Conservation (phyloP, 768 basidiomycete genomes). For the Lanmaoa pseudosensibilis region DNA sequence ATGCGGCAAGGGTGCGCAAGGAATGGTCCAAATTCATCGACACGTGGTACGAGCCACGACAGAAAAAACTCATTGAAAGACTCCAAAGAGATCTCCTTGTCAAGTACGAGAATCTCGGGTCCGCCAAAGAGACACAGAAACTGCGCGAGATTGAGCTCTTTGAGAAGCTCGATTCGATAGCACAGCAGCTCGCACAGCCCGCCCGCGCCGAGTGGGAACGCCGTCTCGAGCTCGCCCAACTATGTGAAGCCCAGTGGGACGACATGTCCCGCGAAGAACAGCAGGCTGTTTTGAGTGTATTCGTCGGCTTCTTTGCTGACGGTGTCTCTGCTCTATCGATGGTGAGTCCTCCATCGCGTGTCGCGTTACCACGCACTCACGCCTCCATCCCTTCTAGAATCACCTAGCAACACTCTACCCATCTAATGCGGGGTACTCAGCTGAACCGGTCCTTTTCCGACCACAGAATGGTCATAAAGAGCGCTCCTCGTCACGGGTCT, state of each 20-base stretch:
- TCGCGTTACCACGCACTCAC: conserved; percentile 6
- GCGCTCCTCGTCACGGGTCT: too few species aligned
- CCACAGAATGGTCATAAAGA: too few species aligned
- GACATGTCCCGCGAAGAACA: conserved; percentile 35
- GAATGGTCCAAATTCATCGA: conserved; percentile 31
- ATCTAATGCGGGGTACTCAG: conserved; percentile 22
- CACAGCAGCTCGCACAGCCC: conserved; percentile 27
- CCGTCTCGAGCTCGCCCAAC: conserved; percentile 30
- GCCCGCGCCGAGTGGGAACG: conserved; percentile 35
- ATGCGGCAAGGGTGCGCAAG: conserved; percentile 29
- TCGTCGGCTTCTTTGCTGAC: conserved; percentile 30
- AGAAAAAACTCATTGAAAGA: conserved; percentile 30
- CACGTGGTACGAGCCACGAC: conserved; percentile 32
- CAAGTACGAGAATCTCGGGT: conserved; percentile 32
- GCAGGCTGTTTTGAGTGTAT: conserved; percentile 30
- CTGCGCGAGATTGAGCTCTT: conserved; percentile 31
- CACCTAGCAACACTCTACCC: conserved; percentile 29
- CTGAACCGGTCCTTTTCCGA: conserved; percentile 8
- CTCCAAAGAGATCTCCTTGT: conserved; percentile 31
- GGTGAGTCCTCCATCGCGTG: conserved; percentile 17
- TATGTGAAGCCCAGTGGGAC: conserved; percentile 32
- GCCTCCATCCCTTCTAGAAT: conserved; percentile 18
- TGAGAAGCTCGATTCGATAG: conserved; percentile 23
- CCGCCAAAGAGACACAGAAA: conserved; percentile 27
- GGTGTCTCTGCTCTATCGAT: conserved; percentile 33